These are phyloP conservation scores for Neovahlkampfia damariscottae DNA, from an alignment of 78 protist genomes.

Conservation along the genomic window DNA sequence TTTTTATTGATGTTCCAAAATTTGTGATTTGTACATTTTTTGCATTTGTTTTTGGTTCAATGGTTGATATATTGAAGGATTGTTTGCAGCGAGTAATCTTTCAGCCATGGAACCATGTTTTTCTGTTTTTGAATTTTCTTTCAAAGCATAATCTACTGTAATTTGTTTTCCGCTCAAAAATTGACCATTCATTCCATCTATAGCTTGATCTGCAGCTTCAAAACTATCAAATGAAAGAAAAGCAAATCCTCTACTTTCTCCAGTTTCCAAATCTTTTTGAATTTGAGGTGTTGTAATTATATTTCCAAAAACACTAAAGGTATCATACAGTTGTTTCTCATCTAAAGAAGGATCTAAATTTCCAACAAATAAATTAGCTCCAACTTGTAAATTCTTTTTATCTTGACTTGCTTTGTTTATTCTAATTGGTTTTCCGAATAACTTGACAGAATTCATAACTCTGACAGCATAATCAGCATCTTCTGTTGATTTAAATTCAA, in stretches of 20 bases:
- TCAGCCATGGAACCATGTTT: conserved; percentile 54
- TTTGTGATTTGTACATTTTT: no score
- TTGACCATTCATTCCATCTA: conserved; percentile 48
- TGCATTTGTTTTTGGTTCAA: no score
- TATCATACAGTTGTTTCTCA: conserved; percentile 88
- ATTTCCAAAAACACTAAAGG: conserved; percentile 89
- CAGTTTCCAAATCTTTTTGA: conserved; percentile 84
- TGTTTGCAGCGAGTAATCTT: conserved; percentile 38
- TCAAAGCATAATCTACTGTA: conserved; percentile 53
- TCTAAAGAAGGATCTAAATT: conserved; percentile 86
- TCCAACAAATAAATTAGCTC: conserved; percentile 92
- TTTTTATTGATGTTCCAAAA: no score
- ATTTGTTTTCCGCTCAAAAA: conserved; percentile 36
- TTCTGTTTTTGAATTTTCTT: conserved; percentile 51
- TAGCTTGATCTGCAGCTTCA: conserved; percentile 59
- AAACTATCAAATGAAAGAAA: conserved; percentile 87
- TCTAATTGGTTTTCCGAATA: conserved; percentile 84
- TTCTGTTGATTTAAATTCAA: conserved; percentile 75
- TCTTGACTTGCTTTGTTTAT: conserved; percentile 50
- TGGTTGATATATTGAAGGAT: conserved; percentile 16
- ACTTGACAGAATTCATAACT: conserved; percentile 70
- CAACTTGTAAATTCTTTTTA: conserved; percentile 54
- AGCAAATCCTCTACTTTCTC: conserved; percentile 85
- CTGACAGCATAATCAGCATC: conserved; percentile 95
- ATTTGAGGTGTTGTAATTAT: conserved; percentile 49